Conservation (phyloP, 176 grass and related monocot species). For the Oryza meridionalis region DNA sequence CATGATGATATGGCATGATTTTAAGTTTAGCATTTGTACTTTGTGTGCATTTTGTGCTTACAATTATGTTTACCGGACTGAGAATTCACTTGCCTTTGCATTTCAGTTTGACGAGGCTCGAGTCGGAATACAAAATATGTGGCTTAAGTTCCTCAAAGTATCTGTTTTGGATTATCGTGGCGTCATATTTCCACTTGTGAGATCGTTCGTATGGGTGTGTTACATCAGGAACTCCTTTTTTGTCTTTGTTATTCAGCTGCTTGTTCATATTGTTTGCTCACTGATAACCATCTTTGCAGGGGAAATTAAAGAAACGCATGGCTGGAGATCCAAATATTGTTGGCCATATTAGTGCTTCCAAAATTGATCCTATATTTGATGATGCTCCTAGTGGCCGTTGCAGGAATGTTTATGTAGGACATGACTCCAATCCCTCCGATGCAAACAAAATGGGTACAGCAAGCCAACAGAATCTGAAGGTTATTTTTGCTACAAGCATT, state of each 20-base stretch:
- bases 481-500: no score
- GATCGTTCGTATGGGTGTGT: conserved; percentile 38
- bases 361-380: neutral
- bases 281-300: conserved; percentile 25
- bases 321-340: neutral
- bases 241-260: conserved; percentile 8
- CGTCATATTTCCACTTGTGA: conserved; percentile 20
- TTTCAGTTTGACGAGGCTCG: conserved; percentile 8
- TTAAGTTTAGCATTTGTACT: conserved; percentile 35
- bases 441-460: no score
- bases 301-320: neutral
- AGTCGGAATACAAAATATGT: neutral
- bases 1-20: conserved; percentile 1
- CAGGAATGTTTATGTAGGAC: no score
- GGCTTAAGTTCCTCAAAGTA: conserved; percentile 18
- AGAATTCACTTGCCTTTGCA: neutral
- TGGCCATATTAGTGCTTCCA: neutral
- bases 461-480: no score
- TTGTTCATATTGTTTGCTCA: neutral
- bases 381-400: neutral
- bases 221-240: conserved; percentile 9
- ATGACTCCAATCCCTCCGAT: no score
- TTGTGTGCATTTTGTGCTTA: conserved; percentile 1
- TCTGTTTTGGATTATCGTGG: conserved; percentile 35
- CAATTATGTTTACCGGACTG: conserved; percentile 18